Conservation (phyloP, 2,329 filamentous ascomycete species). For the Neopestalotiopsis rosae region DNA sequence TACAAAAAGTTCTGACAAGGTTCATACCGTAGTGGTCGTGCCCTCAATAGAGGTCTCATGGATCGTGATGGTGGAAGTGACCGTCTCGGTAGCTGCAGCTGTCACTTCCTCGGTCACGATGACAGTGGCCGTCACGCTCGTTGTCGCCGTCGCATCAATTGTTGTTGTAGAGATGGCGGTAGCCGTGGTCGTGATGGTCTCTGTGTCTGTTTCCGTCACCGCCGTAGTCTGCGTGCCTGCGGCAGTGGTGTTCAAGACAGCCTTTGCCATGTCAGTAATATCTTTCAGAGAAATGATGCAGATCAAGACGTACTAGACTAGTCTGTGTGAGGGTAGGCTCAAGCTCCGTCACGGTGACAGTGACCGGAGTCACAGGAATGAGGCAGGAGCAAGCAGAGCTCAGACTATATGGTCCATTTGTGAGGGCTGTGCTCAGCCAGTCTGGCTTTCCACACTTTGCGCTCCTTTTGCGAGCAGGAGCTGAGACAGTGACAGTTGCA, state of each 20-base stretch:
- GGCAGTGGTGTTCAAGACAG: background rate
- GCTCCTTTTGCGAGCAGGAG: background rate
- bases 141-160: conserved; percentile 7
- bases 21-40: background rate
- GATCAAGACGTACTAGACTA: background rate
- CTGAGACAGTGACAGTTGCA: background rate
- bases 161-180: background rate
- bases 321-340: background rate
- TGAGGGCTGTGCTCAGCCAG: conserved; percentile 5
- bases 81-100: background rate
- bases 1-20: background rate
- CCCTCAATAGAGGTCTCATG: background rate
- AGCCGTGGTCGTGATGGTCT: background rate
- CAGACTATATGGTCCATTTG: background rate
- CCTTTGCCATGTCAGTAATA: background rate
- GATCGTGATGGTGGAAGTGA: background rate
- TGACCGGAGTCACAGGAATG: background rate
- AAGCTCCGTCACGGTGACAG: background rate
- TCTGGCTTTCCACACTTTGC: background rate
- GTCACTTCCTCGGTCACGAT: background rate
- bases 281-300: background rate
- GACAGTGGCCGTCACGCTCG: conserved; percentile 6
- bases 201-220: background rate
- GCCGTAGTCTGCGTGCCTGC: background rate
- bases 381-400: conserved; percentile 12